These are phyloP conservation scores for Phytophthora sansomeana DNA, from an alignment of 352 stramenopile species.

Conservation along the genomic window DNA sequence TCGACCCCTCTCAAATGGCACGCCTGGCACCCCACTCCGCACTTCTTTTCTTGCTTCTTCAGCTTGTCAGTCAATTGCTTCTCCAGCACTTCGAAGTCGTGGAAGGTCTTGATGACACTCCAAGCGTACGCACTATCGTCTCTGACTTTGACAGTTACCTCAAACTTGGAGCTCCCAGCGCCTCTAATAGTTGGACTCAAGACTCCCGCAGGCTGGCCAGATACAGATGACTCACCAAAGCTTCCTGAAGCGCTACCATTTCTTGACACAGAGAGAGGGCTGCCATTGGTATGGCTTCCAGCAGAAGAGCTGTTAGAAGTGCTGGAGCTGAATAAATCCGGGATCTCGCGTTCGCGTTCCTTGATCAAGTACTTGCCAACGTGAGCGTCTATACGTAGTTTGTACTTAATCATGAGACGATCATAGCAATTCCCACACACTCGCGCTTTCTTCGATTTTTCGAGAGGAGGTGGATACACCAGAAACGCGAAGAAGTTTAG, in stretches of 20 bases:
- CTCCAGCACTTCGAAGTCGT: slow-evolving; percentile 77
- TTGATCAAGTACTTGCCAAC: slow-evolving; percentile 79
- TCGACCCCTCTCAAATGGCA: slow-evolving; percentile 79
- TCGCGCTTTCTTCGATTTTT: slow-evolving; percentile 65
- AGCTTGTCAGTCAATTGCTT: slow-evolving; percentile 72
- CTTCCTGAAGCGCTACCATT: slow-evolving; percentile 14
- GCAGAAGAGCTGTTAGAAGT: slow-evolving; percentile 13
- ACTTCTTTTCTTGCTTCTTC: slow-evolving; percentile 78
- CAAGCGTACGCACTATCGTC: slow-evolving; percentile 65
- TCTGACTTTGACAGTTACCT: slow-evolving; percentile 70
- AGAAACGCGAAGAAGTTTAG: slow-evolving; percentile 72
- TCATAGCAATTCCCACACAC: slow-evolving; percentile 79
- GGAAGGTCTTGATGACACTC: slow-evolving; percentile 74
- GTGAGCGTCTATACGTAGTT: slow-evolving; percentile 69
- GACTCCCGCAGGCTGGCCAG: slow-evolving; percentile 11
- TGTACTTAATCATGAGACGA: slow-evolving; percentile 68
- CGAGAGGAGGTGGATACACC: slow-evolving; percentile 70
- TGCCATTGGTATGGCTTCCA: slow-evolving; percentile 12
- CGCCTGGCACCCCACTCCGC: slow-evolving; percentile 42
- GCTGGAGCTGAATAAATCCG: slow-evolving; percentile 32
- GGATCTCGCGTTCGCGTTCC: slow-evolving; percentile 42
- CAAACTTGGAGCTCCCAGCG: slow-evolving; percentile 46
- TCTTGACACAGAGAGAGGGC: slow-evolving; percentile 12
- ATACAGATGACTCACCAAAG: slow-evolving; percentile 1
- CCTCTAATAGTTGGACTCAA: slow-evolving; percentile 21